Evolutionary conservation across 2,329 filamentous ascomycete species (phyloP).

Genomic region (Beauveria rudraprayagi): DNA sequence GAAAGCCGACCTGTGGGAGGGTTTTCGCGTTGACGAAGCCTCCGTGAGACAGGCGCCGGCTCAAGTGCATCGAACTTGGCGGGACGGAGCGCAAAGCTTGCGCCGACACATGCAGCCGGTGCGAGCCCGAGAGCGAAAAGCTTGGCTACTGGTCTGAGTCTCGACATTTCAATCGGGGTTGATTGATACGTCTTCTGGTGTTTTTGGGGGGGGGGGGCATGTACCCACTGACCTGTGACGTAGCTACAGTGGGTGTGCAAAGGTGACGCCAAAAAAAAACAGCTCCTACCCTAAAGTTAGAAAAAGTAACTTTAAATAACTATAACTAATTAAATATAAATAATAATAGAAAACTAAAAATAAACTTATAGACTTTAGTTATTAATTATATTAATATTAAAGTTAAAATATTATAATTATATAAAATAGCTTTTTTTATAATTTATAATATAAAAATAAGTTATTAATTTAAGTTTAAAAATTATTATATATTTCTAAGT

Average conservation of each 20-base stretch:
- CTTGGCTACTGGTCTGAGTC: not conserved
- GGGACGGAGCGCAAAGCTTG: conserved; percentile 18
- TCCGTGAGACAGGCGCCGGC: conserved; percentile 8
- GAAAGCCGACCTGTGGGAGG: conserved; percentile 15
- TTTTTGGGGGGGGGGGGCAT: not conserved
- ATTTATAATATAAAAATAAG: no score
- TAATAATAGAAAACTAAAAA: no score
- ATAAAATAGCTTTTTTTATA: no score
- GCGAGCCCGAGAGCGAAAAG: conserved; percentile 19
- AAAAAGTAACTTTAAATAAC: no score
- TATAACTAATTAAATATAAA: no score
- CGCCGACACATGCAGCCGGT: conserved; percentile 21
- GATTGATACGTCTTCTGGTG: not conserved
- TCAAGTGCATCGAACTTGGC: conserved; percentile 24
- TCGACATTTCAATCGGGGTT: not conserved
- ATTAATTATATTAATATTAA: no score
- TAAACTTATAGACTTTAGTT: no score
- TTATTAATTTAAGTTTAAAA: no score
- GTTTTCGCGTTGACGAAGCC: conserved; percentile 13
- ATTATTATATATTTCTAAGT: no score
- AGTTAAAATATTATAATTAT: no score
- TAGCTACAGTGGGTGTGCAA: not conserved
- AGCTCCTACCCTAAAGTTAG: no score
- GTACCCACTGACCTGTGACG: not conserved
- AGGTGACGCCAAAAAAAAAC: no score